These are phyloP conservation scores for Neurospora sp. DNA, from an alignment of 495 filamentous ascomycete species.

Conservation along the genomic window DNA sequence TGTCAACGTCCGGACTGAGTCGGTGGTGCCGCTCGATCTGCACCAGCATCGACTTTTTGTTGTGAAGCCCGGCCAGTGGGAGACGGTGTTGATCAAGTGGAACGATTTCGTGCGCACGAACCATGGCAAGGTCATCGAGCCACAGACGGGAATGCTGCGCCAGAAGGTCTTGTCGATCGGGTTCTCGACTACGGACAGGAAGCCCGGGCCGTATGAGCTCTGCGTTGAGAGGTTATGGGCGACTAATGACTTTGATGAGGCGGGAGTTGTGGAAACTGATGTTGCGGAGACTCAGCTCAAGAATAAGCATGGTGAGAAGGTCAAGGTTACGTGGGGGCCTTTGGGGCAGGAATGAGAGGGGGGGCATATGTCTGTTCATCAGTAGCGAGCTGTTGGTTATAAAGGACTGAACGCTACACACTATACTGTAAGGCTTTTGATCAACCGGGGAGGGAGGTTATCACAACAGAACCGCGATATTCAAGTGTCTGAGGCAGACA, in stretches of 20 bases:
- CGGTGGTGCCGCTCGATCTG: conserved; percentile 81
- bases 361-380: background rate
- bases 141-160: conserved; percentile 75
- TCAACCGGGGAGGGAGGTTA: background rate
- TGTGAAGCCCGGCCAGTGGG: conserved; percentile 75
- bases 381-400: background rate
- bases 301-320: conserved; percentile 35
- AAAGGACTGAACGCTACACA: background rate
- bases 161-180: conserved; percentile 79
- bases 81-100: conserved; percentile 82
- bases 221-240: conserved; percentile 81
- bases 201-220: conserved; percentile 78
- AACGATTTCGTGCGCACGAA: conserved; percentile 93
- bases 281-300: conserved; percentile 20
- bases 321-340: conserved; percentile 32
- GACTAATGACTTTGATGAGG: conserved; percentile 44
- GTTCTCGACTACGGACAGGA: conserved; percentile 77
- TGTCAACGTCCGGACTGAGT: conserved; percentile 91
- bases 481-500: background rate
- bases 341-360: background rate
- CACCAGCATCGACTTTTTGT: conserved; percentile 91
- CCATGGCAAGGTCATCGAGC: conserved; percentile 79
- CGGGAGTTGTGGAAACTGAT: conserved; percentile 8
- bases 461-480: background rate
- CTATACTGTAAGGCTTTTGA: background rate